These are phyloP conservation scores for Linum lewisii DNA, from an alignment of 345 rosid species.

Conservation along the genomic window DNA sequence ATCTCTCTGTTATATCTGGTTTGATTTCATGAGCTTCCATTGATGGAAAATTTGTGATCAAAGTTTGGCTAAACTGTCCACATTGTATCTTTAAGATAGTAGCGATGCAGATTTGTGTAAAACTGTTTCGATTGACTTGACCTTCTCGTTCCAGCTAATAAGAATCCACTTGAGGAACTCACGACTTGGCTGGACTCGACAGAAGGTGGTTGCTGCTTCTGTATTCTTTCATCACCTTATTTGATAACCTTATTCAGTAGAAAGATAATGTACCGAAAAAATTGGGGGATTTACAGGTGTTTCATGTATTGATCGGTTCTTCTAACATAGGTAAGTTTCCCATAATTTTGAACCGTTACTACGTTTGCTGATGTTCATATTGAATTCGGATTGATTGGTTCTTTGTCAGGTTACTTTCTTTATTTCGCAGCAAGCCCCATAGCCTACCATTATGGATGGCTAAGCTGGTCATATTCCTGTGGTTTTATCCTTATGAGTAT, in stretches of 20 bases:
- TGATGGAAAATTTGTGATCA: no score
- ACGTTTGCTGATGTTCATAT: not conserved
- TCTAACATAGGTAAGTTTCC: conserved; percentile 48
- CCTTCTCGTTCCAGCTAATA: conserved; percentile 24
- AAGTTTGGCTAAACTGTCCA: no score
- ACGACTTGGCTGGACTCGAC: conserved; percentile 53
- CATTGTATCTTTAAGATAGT: not conserved
- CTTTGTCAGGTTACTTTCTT: conserved; percentile 40
- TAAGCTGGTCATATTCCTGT: conserved; percentile 47
- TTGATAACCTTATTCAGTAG: no score
- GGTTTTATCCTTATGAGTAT: conserved; percentile 64
- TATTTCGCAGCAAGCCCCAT: conserved; percentile 36
- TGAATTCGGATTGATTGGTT: not conserved
- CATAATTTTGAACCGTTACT: no score
- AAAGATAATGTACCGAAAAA: not conserved
- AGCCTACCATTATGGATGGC: conserved; percentile 45
- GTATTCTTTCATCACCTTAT: no score
- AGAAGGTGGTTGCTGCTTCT: conserved; percentile 44
- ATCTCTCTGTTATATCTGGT: no score
- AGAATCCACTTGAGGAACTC: conserved; percentile 41
- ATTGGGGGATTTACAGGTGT: conserved; percentile 40
- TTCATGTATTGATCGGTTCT: conserved; percentile 50
- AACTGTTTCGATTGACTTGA: not conserved
- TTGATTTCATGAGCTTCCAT: no score
- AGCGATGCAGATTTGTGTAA: not conserved